These are phyloP conservation scores for Komagataella pseudopastoris DNA, from an alignment of 805 yeast species.

Conservation along the genomic window DNA sequence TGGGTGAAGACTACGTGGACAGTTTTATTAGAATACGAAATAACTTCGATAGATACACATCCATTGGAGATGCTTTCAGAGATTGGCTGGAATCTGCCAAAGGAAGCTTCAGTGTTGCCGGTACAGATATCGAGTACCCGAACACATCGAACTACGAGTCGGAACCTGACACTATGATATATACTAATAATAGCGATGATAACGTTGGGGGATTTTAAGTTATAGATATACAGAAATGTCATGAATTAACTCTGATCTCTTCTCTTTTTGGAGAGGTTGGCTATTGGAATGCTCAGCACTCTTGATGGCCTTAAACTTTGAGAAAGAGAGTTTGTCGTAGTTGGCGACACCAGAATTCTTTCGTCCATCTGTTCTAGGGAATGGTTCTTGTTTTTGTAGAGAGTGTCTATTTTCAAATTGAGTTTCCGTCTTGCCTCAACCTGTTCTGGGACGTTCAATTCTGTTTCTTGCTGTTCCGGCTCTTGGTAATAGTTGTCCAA, in stretches of 20 bases:
- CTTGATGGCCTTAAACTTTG: slow-evolving; percentile 6
- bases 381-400: background rate
- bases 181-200: background rate
- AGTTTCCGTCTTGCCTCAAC: slow-evolving; percentile 9
- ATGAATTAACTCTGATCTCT: background rate
- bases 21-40: slow-evolving; percentile 19
- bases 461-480: background rate
- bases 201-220: background rate
- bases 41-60: slow-evolving; percentile 19
- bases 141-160: background rate
- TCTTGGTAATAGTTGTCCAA: background rate
- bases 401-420: slow-evolving; percentile 13
- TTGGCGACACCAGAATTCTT: background rate
- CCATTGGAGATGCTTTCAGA: slow-evolving; percentile 20
- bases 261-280: slow-evolving; percentile 10
- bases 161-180: background rate
- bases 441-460: background rate
- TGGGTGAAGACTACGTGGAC: slow-evolving; percentile 14
- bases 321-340: background rate
- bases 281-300: slow-evolving; percentile 18
- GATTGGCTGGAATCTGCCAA: slow-evolving; percentile 17
- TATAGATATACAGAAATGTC: background rate
- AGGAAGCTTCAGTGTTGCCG: slow-evolving; percentile 1
- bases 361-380: background rate
- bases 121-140: background rate